Base-by-base conservation (phyloP, 495 filamentous ascomycete species). In the Schizothecium vesticola region DNA sequence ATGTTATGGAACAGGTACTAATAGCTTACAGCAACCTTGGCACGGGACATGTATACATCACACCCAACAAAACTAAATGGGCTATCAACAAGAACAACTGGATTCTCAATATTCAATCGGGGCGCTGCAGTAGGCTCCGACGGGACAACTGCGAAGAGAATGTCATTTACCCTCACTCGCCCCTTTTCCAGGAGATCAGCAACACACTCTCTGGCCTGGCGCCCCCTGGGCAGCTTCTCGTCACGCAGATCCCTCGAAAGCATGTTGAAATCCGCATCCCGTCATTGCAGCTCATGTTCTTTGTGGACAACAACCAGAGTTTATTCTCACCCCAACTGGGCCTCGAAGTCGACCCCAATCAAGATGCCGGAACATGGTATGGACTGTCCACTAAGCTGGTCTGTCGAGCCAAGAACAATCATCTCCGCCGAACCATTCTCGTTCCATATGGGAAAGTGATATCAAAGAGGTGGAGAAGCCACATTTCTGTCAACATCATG, bases 291-390 rank as follows among this genome's bases (percentile, higher is more conserved):
- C 67, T 84, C 19, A 74, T 80, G 3, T 81, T 82, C 57, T 72
- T 56, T 12, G 73, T 71, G 6, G 78, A 82, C 24, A 3, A 12
- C 21, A 71, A 75, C 5, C 36, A 66, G 1, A 60, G 74, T 0
- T 80, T 90, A 8, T 72, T 82, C 61, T 89, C 79, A 19, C 76
- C 71, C 33, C 73, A 77, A 72, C 77, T 80, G 12, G 64, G 74
- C 70, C 80, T 70, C 4, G 80, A 72, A 65, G 76, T 90, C 16
- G 80, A 88, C 33, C 80, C 80, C 1, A 71, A 88, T 56, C 86
- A 88, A 24, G 74, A 80, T 8, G 73, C 75, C 0, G 85, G 85
- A 3, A 85, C 82, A 2, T 82, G 78, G 79, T 85, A 86, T 64
- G 85, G 85, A 0, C 74, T 86, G 4, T 25, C 65, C 1, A 80